phyloP scores from a whole-genome alignment of 2,329 filamentous ascomycete genomes.

The Chalaropsis thielavioides region DNA sequence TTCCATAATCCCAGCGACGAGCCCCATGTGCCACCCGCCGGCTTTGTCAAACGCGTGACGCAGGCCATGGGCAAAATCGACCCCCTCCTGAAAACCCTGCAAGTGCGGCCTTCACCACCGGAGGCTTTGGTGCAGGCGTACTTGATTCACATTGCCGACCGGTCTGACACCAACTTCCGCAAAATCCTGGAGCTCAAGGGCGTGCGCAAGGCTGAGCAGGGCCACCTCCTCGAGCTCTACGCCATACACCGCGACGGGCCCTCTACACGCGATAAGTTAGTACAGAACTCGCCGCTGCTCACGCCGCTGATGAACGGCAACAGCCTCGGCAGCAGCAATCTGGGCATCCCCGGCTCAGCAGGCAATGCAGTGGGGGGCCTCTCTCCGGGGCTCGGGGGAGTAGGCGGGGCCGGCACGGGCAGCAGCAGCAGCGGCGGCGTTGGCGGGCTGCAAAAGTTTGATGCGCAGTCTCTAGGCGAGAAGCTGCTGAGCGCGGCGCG shows the following conservation, averaged over 20 bases:
- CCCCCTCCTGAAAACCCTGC: slow-evolving; percentile 85
- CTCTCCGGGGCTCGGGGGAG: not conserved
- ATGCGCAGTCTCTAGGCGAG: slow-evolving; percentile 69
- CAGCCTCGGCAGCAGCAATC: slow-evolving; percentile 21
- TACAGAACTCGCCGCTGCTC: slow-evolving; percentile 54
- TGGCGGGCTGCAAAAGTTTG: slow-evolving; percentile 46
- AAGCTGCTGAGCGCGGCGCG: slow-evolving; percentile 77
- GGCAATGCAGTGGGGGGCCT: not conserved
- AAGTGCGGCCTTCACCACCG: slow-evolving; percentile 79
- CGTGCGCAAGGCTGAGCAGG: slow-evolving; percentile 69
- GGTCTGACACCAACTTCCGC: slow-evolving; percentile 85
- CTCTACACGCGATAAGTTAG: slow-evolving; percentile 49
- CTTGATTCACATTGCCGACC: slow-evolving; percentile 89
- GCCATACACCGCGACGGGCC: slow-evolving; percentile 61
- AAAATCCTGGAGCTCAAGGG: slow-evolving; percentile 95
- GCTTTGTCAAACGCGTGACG: slow-evolving; percentile 76
- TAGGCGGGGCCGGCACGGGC: slow-evolving; percentile 29
- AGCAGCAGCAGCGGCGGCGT: slow-evolving; percentile 18
- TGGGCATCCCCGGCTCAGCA: not conserved
- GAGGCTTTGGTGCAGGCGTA: slow-evolving; percentile 95
- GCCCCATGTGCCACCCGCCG: slow-evolving; percentile 31
- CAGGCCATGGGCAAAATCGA: slow-evolving; percentile 76
- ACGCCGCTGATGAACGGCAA: slow-evolving; percentile 45
- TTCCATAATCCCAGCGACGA: slow-evolving; percentile 32
- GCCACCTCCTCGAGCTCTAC: slow-evolving; percentile 75